A percentile compares a stretch with the other conserved stretches of the same genome.
Evolutionary conservation across 2,329 filamentous ascomycete species (phyloP).

Genomic region (Neofusicoccum parvum): DNA sequence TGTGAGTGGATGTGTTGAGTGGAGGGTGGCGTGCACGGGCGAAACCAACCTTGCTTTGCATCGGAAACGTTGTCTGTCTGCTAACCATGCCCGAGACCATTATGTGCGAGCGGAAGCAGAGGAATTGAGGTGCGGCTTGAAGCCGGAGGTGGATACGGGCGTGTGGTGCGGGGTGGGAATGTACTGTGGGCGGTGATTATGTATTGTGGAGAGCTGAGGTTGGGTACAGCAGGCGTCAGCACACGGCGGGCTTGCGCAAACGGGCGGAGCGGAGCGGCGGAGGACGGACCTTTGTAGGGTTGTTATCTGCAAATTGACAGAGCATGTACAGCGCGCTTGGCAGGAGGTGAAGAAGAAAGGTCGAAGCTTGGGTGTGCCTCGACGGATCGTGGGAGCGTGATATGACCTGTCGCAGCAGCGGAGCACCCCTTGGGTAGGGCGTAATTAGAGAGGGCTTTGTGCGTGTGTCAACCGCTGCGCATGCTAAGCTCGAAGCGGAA

Average conservation of each 20-base stretch:
- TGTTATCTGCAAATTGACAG: slow-evolving; percentile 18
- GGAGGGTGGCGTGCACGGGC: slow-evolving; percentile 1
- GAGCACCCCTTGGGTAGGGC: slow-evolving; percentile 34
- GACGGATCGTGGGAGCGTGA: slow-evolving; percentile 29
- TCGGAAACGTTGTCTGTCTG: slow-evolving; percentile 19
- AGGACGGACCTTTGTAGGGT: slow-evolving; percentile 21
- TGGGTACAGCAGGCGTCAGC: slow-evolving; percentile 40
- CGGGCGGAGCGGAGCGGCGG: slow-evolving; percentile 15
- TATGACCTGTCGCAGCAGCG: slow-evolving; percentile 29
- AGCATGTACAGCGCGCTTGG: slow-evolving; percentile 21
- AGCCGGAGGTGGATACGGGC: slow-evolving; percentile 1
- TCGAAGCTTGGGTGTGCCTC: slow-evolving; percentile 3
- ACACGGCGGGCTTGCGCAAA: slow-evolving; percentile 16
- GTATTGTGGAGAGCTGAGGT: slow-evolving; percentile 28
- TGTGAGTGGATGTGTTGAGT: not conserved
- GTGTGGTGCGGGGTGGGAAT: slow-evolving; percentile 11
- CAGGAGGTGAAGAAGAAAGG: slow-evolving; percentile 22
- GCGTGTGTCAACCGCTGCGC: slow-evolving; percentile 37
- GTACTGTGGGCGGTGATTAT: slow-evolving; percentile 25
- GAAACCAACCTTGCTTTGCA: slow-evolving; percentile 21
- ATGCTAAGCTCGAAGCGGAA: slow-evolving; percentile 43
- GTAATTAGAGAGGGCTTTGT: slow-evolving; percentile 30
- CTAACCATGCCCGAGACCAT: slow-evolving; percentile 21
- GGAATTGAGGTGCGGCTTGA: not conserved
- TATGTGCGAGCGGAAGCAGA: slow-evolving; percentile 1